Evolutionary conservation across 441 rosid species (phyloP).

Genomic region (Breynia disticha): DNA sequence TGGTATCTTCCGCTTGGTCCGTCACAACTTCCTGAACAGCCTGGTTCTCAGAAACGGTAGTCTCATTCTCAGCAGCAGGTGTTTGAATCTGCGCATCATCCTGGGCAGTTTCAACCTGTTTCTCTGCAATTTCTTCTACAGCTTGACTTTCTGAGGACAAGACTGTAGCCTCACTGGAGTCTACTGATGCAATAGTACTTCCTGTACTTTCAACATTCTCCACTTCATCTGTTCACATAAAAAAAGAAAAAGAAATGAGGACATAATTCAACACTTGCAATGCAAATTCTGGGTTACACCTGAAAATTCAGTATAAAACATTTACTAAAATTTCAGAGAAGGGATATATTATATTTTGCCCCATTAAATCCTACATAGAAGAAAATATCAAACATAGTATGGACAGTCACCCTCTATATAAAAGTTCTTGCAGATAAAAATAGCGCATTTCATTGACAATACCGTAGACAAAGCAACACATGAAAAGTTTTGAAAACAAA

Average conservation of each 20-base stretch:
- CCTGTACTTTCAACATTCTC: constrained; percentile 28
- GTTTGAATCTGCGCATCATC: constrained; percentile 30
- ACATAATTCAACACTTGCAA: constrained; percentile 4
- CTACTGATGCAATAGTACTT: constrained; percentile 25
- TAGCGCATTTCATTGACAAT: background rate
- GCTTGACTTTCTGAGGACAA: constrained; percentile 27
- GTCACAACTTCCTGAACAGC: constrained; percentile 27
- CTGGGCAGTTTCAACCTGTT: constrained; percentile 24
- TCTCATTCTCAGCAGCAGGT: constrained; percentile 20
- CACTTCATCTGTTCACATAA: constrained; percentile 21
- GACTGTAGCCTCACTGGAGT: too few relatives aligned
- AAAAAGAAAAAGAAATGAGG: background rate
- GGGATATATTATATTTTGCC: background rate
- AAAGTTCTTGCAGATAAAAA: background rate
- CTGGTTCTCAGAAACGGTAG: constrained; percentile 22
- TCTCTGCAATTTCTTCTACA: constrained; percentile 28
- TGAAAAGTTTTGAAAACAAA: too few relatives aligned
- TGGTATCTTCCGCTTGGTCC: constrained; percentile 24
- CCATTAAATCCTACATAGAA: background rate
- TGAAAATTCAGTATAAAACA: background rate
- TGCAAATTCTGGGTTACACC: background rate
- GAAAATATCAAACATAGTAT: background rate
- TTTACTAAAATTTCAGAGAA: background rate
- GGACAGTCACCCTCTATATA: background rate
- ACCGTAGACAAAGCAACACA: too few relatives aligned